Evolutionary conservation across 305 asterid genomes (phyloP), one percentile per base, ranked within the genome.

Genomic region (Ajuga reptans): DNA sequence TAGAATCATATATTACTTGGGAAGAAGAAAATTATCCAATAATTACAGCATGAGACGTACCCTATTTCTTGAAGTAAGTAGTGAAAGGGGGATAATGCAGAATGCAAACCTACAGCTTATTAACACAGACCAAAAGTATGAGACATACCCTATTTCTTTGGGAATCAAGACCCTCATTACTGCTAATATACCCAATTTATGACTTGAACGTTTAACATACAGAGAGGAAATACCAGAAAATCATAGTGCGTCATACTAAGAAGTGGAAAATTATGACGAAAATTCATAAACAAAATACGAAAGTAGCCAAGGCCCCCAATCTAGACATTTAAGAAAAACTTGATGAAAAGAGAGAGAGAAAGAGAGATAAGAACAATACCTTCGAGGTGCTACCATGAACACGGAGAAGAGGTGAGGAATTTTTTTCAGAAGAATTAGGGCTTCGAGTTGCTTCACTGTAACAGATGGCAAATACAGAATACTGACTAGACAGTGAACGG

Each of bases 371-470:
- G 2, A 47, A 9, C 11, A 15, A 21, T 49, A 8, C 12, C 12
- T 15, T 3, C 33, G 3, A n/a, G 61, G 51, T 5, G 14, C 27
- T 49, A 33, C 50, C 15, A 27, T 55, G 6, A 42, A 16, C 29
- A 46, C 27, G 11, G 10, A 50, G 6, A 42, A 3, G 29, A 16
- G 12, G 18, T 33, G 41, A 18, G 11, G 14, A 8, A 64, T 6
- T 9, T 9, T 2, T 15, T 59, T 49, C 17, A 56, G 55, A 14
- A 34, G 63, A 39, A 57, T 50, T 49, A 66, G 73, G 64, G 78
- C 72, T 57, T 41, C 31, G 18, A 29, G 53, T 34, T 55, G 63
- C 68, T 36, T 73, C 31, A 31, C 36, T 0, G 45, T 39, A 9
- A 39, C 45, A 39, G 45, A 39, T 39, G 45, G 45, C 7, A 11